Conservation (phyloP, 192 early-diverging fungal genomes). For the Phlyctochytrium bullatum region DNA sequence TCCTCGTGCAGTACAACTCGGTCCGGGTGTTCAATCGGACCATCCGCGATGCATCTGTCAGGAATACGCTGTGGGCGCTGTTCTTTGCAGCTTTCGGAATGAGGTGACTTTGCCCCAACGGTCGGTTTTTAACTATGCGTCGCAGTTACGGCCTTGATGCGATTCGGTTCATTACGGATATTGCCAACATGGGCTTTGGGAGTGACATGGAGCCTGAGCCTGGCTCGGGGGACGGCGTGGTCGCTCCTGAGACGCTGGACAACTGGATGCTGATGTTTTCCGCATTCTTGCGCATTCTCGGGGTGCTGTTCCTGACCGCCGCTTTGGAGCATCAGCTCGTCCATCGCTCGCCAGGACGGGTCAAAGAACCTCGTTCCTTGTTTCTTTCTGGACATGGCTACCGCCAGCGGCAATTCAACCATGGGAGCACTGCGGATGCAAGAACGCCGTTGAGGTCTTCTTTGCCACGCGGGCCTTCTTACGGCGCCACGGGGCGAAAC, state of each 20-base stretch:
- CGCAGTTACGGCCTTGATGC: conserved; percentile 33
- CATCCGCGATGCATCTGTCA: conserved; percentile 27
- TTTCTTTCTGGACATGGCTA: background rate
- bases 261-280: conserved; percentile 36
- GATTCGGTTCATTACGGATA: conserved; percentile 31
- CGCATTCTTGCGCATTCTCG: conserved; percentile 17
- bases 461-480: background rate
- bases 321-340: conserved; percentile 34
- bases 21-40: conserved; percentile 41
- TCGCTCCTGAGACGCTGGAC: conserved; percentile 37
- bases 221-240: conserved; percentile 13
- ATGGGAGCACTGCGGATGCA: background rate
- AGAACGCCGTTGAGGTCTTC: background rate
- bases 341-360: conserved; percentile 25
- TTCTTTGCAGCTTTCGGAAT: conserved; percentile 25
- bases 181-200: conserved; percentile 11
- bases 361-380: background rate
- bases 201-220: too few species aligned
- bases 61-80: conserved; percentile 30
- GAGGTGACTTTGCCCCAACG: too few species aligned
- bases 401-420: background rate
- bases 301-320: conserved; percentile 26
- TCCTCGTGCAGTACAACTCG: conserved; percentile 10
- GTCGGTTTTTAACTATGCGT: too few species aligned
- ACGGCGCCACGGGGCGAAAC: background rate